Percentiles rank a stretch among this genome's conserved stretches.
Evolutionary conservation across 2,329 filamentous ascomycete genomes (phyloP).

Genomic region (Verticillium nubilum): DNA sequence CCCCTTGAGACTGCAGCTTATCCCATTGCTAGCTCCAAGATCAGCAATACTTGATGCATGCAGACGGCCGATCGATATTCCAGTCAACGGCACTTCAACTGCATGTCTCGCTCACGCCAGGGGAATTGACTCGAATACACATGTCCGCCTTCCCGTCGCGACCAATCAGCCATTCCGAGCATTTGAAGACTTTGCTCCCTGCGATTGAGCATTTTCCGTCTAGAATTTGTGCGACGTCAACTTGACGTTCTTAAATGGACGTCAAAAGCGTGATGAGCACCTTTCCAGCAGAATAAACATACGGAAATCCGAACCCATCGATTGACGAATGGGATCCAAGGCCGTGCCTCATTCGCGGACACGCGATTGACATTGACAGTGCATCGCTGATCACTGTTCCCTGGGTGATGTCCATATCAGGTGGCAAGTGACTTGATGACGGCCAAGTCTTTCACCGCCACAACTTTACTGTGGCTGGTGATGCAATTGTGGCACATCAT

Average conservation of each 20-base stretch:
- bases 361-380: neutral
- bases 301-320: neutral
- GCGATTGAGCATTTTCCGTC: neutral
- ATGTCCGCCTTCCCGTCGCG: neutral
- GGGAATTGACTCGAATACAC: neutral
- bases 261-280: neutral
- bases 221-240: neutral
- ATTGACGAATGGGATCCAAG: neutral
- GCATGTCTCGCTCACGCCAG: neutral
- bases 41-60: neutral
- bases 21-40: neutral
- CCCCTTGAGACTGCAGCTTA: neutral
- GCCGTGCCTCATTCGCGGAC: neutral
- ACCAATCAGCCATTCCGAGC: no score
- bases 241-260: neutral
- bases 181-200: neutral
- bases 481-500: neutral
- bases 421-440: neutral
- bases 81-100: neutral
- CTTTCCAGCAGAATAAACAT: neutral
- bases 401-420: neutral
- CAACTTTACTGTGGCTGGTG: neutral
- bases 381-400: neutral
- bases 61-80: neutral
- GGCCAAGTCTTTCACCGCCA: neutral